Base-by-base conservation (phyloP, 176 grass and related monocot species). In the Ensete glaucum region DNA sequence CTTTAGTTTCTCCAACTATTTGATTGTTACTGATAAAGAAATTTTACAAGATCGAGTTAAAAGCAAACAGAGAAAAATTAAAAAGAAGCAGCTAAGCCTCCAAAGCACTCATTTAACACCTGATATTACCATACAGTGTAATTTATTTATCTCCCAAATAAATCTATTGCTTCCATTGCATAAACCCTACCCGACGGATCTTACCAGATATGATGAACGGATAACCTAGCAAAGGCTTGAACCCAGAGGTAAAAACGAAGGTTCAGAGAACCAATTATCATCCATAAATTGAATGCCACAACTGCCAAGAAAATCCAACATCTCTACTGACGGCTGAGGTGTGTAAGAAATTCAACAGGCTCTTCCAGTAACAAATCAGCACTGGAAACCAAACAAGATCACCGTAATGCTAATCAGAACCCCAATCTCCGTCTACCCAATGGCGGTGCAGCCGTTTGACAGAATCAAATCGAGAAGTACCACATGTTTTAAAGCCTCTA, bases 391-490 rank as follows among this genome's bases (percentile, higher is more conserved):
- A 70, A 17, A 70, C 24, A 49, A 16, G 34, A 11, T 50, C 67
- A 20, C n/a, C 67, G 34, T 2, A 50, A 20, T 10, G 14, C 34
- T 43, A 43, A 43, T 43, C 34, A 43, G 34, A 43, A 43, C 34
- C 34, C 34, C 34, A 6, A 43, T 43, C 34, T 43, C 34, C 34
- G 34, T 43, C 34, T 43, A 43, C 34, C 34, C 34, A 43, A 43
- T 43, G 34, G 43, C 2, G 12, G 22, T 51, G 67, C 14, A 50
- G 17, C n/a, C 26, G 34, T 3, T 89, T 96, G 34, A 96, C 92
- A 29, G 92, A 89, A 11, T 96, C 92, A 16, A 52, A 89, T 27
- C 52, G 16, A 59, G 24, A 17, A 43, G n/a, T 22, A 53, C 54
- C 73, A 48, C 19, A 59, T 70, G 13, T 50, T 64, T 48, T n/a